Evolutionary conservation across 2,329 filamentous ascomycete genomes (phyloP).

Genomic region (Cladorrhinum sp.): DNA sequence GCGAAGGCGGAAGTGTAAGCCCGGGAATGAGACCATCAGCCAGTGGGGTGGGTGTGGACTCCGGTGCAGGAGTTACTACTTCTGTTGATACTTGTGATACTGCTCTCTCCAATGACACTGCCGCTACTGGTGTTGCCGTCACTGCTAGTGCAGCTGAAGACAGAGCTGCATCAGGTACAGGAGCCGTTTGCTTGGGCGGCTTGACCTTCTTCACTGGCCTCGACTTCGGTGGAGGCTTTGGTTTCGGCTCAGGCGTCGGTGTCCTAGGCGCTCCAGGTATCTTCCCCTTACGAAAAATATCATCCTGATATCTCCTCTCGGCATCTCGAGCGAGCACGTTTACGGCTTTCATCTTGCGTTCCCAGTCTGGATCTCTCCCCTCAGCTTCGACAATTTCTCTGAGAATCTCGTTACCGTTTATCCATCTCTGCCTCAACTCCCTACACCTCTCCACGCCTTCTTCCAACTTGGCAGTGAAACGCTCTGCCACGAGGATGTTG

Average conservation of each 20-base stretch:
- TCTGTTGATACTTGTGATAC: not conserved
- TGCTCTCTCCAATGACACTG: not conserved
- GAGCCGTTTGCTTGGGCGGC: not conserved
- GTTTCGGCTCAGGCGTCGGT: slow-evolving; percentile 27
- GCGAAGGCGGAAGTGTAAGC: not conserved
- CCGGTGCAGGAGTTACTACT: not conserved
- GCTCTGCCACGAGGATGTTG: slow-evolving; percentile 59
- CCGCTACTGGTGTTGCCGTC: not conserved
- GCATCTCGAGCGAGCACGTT: slow-evolving; percentile 73
- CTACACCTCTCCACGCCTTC: slow-evolving; percentile 70
- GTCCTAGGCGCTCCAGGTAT: slow-evolving; percentile 3
- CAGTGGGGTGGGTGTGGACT: not conserved
- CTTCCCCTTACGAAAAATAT: slow-evolving; percentile 48
- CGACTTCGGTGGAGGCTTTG: not conserved
- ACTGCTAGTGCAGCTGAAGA: not conserved
- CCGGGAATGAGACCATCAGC: not conserved
- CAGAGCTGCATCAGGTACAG: not conserved
- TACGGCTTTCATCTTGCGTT: slow-evolving; percentile 60
- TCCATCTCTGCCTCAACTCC: slow-evolving; percentile 67
- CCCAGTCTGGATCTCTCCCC: slow-evolving; percentile 50
- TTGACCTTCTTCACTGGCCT: slow-evolving; percentile 10
- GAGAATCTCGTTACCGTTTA: slow-evolving; percentile 54
- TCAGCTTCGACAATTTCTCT: slow-evolving; percentile 51
- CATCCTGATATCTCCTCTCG: slow-evolving; percentile 71
- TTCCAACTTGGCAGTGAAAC: slow-evolving; percentile 71